These are phyloP conservation scores for Pseudocercospora musae DNA, from an alignment of 2,329 filamentous ascomycete genomes.

Conservation along the genomic window DNA sequence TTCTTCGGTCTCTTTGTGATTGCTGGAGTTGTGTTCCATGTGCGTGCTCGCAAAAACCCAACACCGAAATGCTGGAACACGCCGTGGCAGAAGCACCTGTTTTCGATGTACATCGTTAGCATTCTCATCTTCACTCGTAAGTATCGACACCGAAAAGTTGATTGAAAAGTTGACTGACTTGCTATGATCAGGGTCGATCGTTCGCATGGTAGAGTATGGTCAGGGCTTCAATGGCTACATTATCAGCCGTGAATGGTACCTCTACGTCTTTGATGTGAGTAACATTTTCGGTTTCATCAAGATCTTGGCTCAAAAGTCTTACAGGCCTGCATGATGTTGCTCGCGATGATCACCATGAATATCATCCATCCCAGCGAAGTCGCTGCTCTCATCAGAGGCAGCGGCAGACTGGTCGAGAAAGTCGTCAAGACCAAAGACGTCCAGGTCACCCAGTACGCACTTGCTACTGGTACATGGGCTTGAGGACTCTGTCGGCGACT, in stretches of 20 bases:
- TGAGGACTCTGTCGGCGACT: neutral
- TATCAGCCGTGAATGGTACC: slow-evolving; percentile 35
- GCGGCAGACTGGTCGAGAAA: slow-evolving; percentile 12
- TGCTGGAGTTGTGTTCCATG: slow-evolving; percentile 31
- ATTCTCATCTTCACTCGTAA: slow-evolving; percentile 45
- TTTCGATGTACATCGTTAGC: slow-evolving; percentile 44
- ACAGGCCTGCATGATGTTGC: slow-evolving; percentile 12
- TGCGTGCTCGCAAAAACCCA: slow-evolving; percentile 19
- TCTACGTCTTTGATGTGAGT: slow-evolving; percentile 23
- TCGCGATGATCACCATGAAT: slow-evolving; percentile 17
- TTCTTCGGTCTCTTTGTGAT: slow-evolving; percentile 52
- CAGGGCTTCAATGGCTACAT: slow-evolving; percentile 46
- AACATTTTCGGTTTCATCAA: neutral
- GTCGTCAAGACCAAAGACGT: slow-evolving; percentile 14
- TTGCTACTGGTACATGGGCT: neutral
- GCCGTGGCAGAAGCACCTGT: slow-evolving; percentile 40
- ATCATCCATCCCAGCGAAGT: slow-evolving; percentile 17
- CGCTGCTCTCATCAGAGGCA: slow-evolving; percentile 15
- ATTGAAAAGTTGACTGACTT: neutral
- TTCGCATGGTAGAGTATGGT: slow-evolving; percentile 50
- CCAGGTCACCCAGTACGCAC: neutral
- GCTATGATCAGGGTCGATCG: slow-evolving; percentile 38
- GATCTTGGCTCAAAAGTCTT: neutral
- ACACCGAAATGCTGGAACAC: slow-evolving; percentile 14
- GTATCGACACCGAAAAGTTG: neutral